A percentile compares a stretch with the other conserved stretches of the same genome.
Conservation (phyloP, 2,329 filamentous ascomycete genomes). For the Curvularia verruculosa region DNA sequence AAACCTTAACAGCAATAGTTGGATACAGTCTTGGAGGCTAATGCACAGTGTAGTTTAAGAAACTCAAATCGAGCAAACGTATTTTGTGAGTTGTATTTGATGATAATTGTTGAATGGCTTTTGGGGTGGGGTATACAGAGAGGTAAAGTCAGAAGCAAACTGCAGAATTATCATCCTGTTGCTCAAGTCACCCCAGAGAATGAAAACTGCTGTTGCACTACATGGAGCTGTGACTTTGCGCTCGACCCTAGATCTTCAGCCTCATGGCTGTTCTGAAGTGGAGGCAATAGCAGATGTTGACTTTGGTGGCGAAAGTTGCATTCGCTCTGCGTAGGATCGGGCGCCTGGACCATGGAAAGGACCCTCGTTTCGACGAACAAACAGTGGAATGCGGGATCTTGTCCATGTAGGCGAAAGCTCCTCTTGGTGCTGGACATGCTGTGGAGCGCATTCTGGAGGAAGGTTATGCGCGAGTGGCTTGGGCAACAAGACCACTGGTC, state of each 20-base stretch:
- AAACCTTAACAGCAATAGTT: background rate
- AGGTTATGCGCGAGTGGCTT: background rate
- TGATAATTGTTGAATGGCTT: background rate
- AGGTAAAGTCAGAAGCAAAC: background rate
- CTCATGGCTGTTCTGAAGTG: too few species aligned
- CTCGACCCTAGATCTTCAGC: too few species aligned
- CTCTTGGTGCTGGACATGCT: background rate
- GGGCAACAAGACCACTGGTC: too few species aligned
- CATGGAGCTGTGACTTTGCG: too few species aligned
- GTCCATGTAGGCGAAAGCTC: slow-evolving; percentile 7
- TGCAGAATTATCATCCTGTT: background rate
- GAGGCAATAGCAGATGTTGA: too few species aligned
- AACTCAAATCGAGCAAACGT: background rate
- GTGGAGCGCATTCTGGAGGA: background rate
- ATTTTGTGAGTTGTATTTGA: background rate
- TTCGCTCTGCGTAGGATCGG: slow-evolving; percentile 1
- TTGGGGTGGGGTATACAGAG: background rate
- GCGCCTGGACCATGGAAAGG: slow-evolving; percentile 5
- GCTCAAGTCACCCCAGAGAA: background rate
- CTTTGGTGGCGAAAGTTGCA: background rate
- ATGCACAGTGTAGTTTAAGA: background rate
- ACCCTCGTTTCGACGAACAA: slow-evolving; percentile 1
- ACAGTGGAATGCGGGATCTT: slow-evolving; percentile 3
- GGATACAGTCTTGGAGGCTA: background rate
- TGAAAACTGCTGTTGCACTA: background rate